phyloP scores from a whole-genome alignment of 805 yeast species.

The Monosporozyma yasuniensis region DNA sequence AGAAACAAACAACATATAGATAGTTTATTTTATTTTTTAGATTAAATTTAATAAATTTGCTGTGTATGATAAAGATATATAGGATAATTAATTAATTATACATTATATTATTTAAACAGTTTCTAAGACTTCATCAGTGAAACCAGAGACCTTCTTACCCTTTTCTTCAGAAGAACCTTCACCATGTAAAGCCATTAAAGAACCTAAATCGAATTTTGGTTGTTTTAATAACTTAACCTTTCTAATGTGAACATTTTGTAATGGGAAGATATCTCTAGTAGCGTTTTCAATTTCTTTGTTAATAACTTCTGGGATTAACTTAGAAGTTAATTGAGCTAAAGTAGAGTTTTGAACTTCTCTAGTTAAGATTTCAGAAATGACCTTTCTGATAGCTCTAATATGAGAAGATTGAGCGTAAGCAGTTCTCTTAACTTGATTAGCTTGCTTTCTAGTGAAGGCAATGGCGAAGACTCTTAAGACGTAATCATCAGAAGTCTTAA shows the following conservation, averaged over 20 bases:
- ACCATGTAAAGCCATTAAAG: slow-evolving; percentile 94
- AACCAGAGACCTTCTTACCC: slow-evolving; percentile 92
- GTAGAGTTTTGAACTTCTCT: slow-evolving; percentile 94
- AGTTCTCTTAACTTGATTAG: slow-evolving; percentile 95
- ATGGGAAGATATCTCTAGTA: slow-evolving; percentile 88
- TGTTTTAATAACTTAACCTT: slow-evolving; percentile 96
- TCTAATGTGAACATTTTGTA: slow-evolving; percentile 97
- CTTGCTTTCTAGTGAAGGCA: slow-evolving; percentile 97
- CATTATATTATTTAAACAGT: slow-evolving; percentile 54
- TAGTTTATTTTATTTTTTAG: slow-evolving; percentile 1
- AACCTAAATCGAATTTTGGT: slow-evolving; percentile 97
- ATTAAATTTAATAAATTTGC: not conserved
- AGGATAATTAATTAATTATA: not conserved
- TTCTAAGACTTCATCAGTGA: slow-evolving; percentile 97
- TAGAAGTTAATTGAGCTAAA: slow-evolving; percentile 90
- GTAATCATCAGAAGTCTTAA: slow-evolving; percentile 96
- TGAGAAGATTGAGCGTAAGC: slow-evolving; percentile 96
- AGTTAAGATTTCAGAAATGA: slow-evolving; percentile 90
- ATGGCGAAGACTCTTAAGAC: slow-evolving; percentile 91
- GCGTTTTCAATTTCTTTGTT: slow-evolving; percentile 98
- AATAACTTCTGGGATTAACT: slow-evolving; percentile 96
- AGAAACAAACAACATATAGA: not conserved
- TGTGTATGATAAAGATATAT: slow-evolving; percentile 3
- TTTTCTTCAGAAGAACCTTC: slow-evolving; percentile 87
- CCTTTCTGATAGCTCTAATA: slow-evolving; percentile 94